These are phyloP conservation scores for Kwoniella heveanensis DNA, from an alignment of 768 basidiomycete species.

Conservation along the genomic window DNA sequence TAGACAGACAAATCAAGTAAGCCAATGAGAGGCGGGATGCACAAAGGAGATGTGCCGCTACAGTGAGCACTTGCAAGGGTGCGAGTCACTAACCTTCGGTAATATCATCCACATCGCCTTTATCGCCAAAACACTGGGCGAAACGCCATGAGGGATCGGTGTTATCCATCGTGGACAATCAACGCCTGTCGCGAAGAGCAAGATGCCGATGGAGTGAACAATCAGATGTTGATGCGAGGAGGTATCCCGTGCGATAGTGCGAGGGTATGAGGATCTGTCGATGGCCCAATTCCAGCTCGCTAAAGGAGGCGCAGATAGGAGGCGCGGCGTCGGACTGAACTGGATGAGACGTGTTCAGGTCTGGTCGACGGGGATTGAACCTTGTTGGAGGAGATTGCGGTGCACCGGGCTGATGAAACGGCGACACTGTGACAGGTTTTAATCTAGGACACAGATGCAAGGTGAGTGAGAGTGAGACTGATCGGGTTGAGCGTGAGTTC, in stretches of 20 bases:
- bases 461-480: too few species aligned
- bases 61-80: too few species aligned
- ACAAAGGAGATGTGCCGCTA: conserved; percentile 16
- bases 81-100: conserved; percentile 79
- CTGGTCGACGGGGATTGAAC: neutral
- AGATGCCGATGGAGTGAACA: neutral
- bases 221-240: neutral
- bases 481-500: neutral
- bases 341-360: neutral
- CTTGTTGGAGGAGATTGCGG: too few species aligned
- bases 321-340: conserved; percentile 7
- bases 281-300: neutral
- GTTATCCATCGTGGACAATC: conserved; percentile 35
- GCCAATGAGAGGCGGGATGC: neutral
- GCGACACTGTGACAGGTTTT: too few species aligned
- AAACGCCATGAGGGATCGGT: conserved; percentile 73
- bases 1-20: conserved; percentile 4
- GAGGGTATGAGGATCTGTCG: neutral
- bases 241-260: neutral
- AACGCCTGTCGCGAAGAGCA: neutral
- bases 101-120: conserved; percentile 92
- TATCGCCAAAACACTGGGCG: conserved; percentile 99
- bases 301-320: conserved; percentile 1
- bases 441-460: too few species aligned
- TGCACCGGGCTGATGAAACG: too few species aligned